Conservation (phyloP, 306 rosid species). For the Boehmeria nivea region DNA sequence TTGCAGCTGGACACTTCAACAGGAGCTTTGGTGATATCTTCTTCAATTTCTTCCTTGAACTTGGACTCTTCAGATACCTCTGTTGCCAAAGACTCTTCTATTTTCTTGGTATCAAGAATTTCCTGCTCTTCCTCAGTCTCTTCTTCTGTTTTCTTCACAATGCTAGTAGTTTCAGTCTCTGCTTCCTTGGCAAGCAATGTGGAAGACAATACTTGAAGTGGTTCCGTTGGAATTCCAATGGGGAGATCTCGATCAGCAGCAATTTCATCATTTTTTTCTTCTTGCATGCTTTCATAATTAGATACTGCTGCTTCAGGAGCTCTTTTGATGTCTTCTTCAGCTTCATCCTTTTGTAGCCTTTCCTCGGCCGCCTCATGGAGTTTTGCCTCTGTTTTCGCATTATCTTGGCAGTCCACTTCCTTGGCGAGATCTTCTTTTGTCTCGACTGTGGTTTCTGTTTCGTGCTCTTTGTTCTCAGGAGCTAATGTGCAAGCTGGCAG, state of each 20-base stretch:
- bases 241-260: slow-evolving; percentile 4
- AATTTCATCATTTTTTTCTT: slow-evolving; percentile 5
- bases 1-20: not conserved
- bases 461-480: slow-evolving; percentile 10
- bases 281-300: not conserved
- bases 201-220: slow-evolving; percentile 8
- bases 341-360: slow-evolving; percentile 11
- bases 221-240: not conserved
- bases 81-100: not conserved
- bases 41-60: slow-evolving; percentile 17
- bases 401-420: slow-evolving; percentile 10
- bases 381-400: slow-evolving; percentile 5
- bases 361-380: slow-evolving; percentile 7
- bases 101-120: slow-evolving; percentile 2
- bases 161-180: slow-evolving; percentile 1
- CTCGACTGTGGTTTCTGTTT: slow-evolving; percentile 4
- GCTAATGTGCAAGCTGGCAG: too few species aligned
- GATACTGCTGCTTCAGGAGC: not conserved
- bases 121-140: not conserved
- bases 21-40: slow-evolving; percentile 3
- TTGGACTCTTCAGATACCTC: slow-evolving; percentile 13
- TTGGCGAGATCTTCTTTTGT: not conserved
- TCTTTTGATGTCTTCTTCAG: slow-evolving; percentile 2
- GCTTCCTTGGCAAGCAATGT: slow-evolving; percentile 7
- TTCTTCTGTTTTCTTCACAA: not conserved